Evolutionary conservation across 345 rosid species (phyloP), one percentile per base, ranked within the genome.

Genomic region (Eucalyptus tenuipes): DNA sequence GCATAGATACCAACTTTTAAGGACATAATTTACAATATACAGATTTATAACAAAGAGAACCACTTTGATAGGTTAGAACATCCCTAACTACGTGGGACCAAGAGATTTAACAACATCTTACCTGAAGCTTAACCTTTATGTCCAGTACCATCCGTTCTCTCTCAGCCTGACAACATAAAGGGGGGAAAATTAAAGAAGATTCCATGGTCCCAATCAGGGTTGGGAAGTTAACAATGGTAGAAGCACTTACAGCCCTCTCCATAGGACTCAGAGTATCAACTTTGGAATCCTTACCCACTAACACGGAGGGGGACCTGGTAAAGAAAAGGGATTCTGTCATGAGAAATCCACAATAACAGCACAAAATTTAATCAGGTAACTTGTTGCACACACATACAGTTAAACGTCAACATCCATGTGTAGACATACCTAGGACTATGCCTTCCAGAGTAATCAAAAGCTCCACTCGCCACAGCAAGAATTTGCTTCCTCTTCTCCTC

Each of bases 61-160:
- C 14, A 75, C 29, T 75, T 40, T 42, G 25, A 75, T n/a, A 86
- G 87, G 87, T 18, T 31, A 37, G 14, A 86, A 86, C 42, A 18
- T 10, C 45, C n/a, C 49, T 27, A 37, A 8, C 45, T 40, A 75
- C 22, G 15, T 8, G 13, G 84, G 84, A 75, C 84, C 84, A 45
- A 59, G 45, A 47, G 86, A 89, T 59, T 82, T 79, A 61, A 89
- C 10, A 87, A 85, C 87, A 50, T 14, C 86, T 64, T 92, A 97
- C 99, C 99, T 98, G 99, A 92, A 98, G 95, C 92, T 98, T 96
- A 91, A 98, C 99, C 93, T 96, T 89, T 85, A 98, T 98, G 96
- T 98, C 99, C 95, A 98, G 92, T 92, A 98, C 99, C 99, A 98
- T 98, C 87, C 95, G 98, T 12, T 96, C 99, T 90, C 99, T 95